A percentile compares a stretch with the other conserved stretches of the same genome.
phyloP scores from a whole-genome alignment of 768 basidiomycete genomes.

The Auriscalpium orientale region DNA sequence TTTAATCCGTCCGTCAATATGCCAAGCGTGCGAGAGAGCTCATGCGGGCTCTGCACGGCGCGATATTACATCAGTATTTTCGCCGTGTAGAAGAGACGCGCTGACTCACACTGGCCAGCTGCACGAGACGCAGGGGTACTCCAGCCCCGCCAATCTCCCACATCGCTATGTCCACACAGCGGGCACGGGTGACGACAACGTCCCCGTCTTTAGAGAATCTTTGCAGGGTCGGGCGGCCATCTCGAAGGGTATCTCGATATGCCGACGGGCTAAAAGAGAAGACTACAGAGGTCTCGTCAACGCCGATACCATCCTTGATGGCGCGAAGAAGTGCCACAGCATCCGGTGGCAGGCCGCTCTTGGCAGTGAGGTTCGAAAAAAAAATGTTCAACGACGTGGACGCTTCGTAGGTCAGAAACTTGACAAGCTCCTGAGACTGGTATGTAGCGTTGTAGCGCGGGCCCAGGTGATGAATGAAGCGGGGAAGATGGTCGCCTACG shows the following conservation, averaged over 20 bases:
- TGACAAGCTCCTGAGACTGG: constrained; percentile 60
- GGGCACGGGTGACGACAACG: constrained; percentile 51
- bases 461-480: constrained; percentile 74
- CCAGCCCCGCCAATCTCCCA: constrained; percentile 83
- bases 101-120: constrained; percentile 60
- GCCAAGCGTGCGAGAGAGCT: constrained; percentile 63
- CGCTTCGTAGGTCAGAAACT: constrained; percentile 80
- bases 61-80: neutral
- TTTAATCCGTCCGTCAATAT: constrained; percentile 72
- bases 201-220: constrained; percentile 35
- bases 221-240: constrained; percentile 1
- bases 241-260: constrained; percentile 5
- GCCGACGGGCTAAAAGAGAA: constrained; percentile 32
- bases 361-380: constrained; percentile 40
- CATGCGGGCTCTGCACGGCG: constrained; percentile 54
- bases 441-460: constrained; percentile 73
- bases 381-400: constrained; percentile 80
- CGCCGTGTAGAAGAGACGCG: neutral
- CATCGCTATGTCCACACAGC: constrained; percentile 63
- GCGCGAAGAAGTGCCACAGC: constrained; percentile 38
- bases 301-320: constrained; percentile 40
- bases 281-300: constrained; percentile 31
- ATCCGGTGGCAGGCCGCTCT: constrained; percentile 25
- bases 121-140: constrained; percentile 63
- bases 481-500: constrained; percentile 61